phyloP scores from a whole-genome alignment of 208 protist species.

The Leishmania gerbilli region DNA sequence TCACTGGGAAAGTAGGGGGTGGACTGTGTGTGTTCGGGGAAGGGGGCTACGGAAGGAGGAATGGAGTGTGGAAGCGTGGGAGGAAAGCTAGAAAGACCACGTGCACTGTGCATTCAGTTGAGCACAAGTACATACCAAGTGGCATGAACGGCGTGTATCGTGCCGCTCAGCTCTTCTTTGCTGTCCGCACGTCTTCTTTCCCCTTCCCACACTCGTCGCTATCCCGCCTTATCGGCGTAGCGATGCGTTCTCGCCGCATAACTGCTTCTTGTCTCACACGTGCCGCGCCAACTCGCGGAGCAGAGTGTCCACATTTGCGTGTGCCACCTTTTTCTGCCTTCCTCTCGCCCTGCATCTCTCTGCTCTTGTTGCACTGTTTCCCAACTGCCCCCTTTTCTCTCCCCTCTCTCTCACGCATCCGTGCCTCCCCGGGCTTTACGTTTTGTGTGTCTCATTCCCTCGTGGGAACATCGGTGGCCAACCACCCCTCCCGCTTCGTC shows the following conservation, averaged over 20 bases:
- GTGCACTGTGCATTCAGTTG: neutral
- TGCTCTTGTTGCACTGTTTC: neutral
- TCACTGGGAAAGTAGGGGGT: neutral
- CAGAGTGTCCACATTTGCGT: neutral
- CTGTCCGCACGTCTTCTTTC: no score
- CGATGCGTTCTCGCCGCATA: neutral
- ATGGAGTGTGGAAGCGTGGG: neutral
- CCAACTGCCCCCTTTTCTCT: neutral
- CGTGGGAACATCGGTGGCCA: neutral
- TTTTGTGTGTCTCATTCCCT: neutral
- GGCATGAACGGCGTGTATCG: neutral
- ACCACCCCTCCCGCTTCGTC: neutral
- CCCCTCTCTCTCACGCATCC: neutral
- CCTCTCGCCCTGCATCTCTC: neutral
- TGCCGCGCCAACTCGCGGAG: neutral
- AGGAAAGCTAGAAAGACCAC: neutral
- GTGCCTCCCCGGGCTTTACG: neutral
- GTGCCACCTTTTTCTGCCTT: neutral
- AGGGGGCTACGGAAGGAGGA: neutral
- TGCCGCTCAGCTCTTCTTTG: neutral
- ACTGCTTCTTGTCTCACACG: neutral
- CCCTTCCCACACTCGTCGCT: neutral
- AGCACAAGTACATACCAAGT: neutral
- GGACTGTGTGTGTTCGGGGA: neutral
- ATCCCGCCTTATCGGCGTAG: neutral